These are phyloP conservation scores for Pseudozyma hubeiensis DNA, from an alignment of 1,284 basidiomycete species.

Conservation along the genomic window DNA sequence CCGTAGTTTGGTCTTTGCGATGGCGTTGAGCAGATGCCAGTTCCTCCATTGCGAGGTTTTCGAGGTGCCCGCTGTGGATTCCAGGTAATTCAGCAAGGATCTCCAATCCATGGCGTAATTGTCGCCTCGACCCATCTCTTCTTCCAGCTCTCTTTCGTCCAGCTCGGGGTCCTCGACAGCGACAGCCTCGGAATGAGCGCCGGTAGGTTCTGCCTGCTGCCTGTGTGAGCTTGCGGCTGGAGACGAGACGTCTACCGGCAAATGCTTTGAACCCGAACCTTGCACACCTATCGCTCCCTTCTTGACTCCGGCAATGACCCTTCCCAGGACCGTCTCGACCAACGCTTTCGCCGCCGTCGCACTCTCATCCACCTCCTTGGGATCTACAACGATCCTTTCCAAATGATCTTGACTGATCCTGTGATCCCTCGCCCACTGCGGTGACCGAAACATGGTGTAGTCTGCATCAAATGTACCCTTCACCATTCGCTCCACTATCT, in stretches of 20 bases:
- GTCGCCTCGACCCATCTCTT: constrained; percentile 9
- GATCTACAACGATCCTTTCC: constrained; percentile 26
- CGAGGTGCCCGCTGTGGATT: constrained; percentile 23
- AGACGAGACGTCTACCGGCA: not conserved
- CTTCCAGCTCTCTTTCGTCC: constrained; percentile 16
- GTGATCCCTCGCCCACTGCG: constrained; percentile 20
- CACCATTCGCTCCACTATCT: constrained; percentile 19
- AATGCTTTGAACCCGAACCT: not conserved
- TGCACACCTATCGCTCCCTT: constrained; percentile 9
- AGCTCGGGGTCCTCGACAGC: not conserved
- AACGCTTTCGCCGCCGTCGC: constrained; percentile 23
- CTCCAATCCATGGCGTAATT: constrained; percentile 12
- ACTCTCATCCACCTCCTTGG: constrained; percentile 21
- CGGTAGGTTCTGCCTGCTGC: not conserved
- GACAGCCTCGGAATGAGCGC: not conserved
- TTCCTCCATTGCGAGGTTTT: constrained; percentile 31
- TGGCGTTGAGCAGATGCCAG: constrained; percentile 34
- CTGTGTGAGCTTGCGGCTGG: not conserved
- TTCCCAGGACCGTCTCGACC: constrained; percentile 18
- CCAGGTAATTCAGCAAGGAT: constrained; percentile 18
- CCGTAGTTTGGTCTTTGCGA: constrained; percentile 17
- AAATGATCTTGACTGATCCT: constrained; percentile 17
- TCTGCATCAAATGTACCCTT: constrained; percentile 26
- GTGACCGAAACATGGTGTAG: constrained; percentile 28
- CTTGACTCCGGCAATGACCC: constrained; percentile 20